Base-by-base conservation (phyloP, 1,284 basidiomycete species). In the Cystobasidiaceae sp. region DNA sequence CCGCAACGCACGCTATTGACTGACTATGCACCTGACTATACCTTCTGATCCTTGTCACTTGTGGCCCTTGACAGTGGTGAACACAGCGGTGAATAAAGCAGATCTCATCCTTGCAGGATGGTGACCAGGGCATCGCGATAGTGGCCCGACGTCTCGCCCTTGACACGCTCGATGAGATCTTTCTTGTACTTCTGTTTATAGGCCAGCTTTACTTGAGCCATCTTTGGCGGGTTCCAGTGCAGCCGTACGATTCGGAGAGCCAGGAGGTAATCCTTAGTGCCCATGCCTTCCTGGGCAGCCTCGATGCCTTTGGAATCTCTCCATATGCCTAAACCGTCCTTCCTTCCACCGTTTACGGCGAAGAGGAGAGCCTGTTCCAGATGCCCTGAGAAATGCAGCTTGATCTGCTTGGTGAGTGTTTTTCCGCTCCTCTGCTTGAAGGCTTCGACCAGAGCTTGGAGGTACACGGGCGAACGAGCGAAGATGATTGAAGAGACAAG, bases 331-430 rank as follows among this genome's bases (percentile, higher is more conserved):
- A 66, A 67, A 4, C 70, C 72, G 33, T 74, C 74, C 45, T 68
- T 67, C 62, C 75, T 74, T 21, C 70, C 75, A 8, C 71, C 73
- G n/a, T 73, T 69, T 48, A 74, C 71, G 45, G 75, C 75, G 69
- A 70, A 73, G 6, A 75, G 59, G 4, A 75, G 63, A 1, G 72
- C 74, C 34, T 74, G 68, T 50, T 68, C 55, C 69, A 77, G 72
- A 66, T 77, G 75, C 2, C 74, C 74, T 4, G 69, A 70, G 66
- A 76, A 73, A 55, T 74, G 72, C 15, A 62, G 57, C 46, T 75
- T 71, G 66, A 76, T 72, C 66, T 73, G 70, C 34, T 61, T 64
- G 17, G 72, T 73, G 9, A 76, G 66, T 0, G 68, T 39, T 9
- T 51, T 60, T 37, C 70, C 54, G 63, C 71, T 67, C 15, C 63